Conservation (phyloP, 176 grass and related monocot species). For the Sorghum bicolor region Sorghum_bicolor_NCBIv3 NC_012872.2:4277001-4277500, state of each 20-base stretch:
- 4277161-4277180: not conserved
- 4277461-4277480: conserved; percentile 56
- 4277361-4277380: conserved; percentile 24
- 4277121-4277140: conserved; percentile 2
- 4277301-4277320: conserved; percentile 26
- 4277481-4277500: conserved; percentile 54
- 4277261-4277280: not conserved
- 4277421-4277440: conserved; percentile 58
- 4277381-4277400: conserved; percentile 33
- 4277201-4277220: conserved; percentile 9
- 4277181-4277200: not conserved
- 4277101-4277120: not conserved
- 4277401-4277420: conserved; percentile 50
- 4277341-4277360: conserved; percentile 19
- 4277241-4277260: not conserved
- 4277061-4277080: not conserved
- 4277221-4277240: conserved; percentile 25
- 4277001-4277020: not conserved
- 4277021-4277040: not conserved
- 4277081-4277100: not conserved
- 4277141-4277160: not conserved
- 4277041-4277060: not conserved
- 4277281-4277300: conserved; percentile 22
- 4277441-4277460: conserved; percentile 52
- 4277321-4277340: conserved; percentile 20